A percentile compares a stretch with the other conserved stretches of the same genome.
phyloP scores from a whole-genome alignment of 441 rosid genomes.

The Biscutella auriculata region DNA sequence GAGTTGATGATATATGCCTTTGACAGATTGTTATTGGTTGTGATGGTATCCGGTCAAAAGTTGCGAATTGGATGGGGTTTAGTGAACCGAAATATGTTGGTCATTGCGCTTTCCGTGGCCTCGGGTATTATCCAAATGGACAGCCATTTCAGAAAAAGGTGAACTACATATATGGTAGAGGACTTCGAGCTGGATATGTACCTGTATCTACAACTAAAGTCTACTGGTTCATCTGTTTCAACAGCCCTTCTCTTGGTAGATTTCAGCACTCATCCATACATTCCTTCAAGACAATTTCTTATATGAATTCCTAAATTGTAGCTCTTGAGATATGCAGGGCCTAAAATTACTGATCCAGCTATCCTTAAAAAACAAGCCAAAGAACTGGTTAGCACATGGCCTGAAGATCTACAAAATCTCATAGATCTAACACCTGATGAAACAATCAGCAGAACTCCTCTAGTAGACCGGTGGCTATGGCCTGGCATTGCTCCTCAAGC shows the following conservation, averaged over 20 bases:
- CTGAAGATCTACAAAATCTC: constrained; percentile 44
- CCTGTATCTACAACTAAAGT: constrained; percentile 70
- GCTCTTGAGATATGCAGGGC: constrained; percentile 36
- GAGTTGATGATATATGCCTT: not conserved
- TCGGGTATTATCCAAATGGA: constrained; percentile 52
- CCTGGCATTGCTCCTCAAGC: constrained; percentile 54
- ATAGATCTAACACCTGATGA: constrained; percentile 63
- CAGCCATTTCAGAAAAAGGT: constrained; percentile 61
- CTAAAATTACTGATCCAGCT: constrained; percentile 50
- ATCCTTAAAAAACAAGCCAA: constrained; percentile 54
- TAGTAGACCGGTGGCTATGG: constrained; percentile 88
- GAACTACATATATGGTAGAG: constrained; percentile 66
- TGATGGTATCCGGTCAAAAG: constrained; percentile 64
- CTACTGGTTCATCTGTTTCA: constrained; percentile 89
- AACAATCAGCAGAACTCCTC: constrained; percentile 56
- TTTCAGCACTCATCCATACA: not conserved
- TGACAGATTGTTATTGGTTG: constrained; percentile 77
- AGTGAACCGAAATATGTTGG: constrained; percentile 72
- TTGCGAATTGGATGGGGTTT: constrained; percentile 83
- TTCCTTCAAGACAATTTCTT: not conserved
- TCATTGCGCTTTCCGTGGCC: constrained; percentile 65
- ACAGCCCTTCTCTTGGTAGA: constrained; percentile 64
- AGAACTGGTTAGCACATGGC: constrained; percentile 55
- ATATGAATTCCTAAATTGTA: not conserved
- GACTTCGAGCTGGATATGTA: constrained; percentile 70